Base-by-base conservation (phyloP, 805 yeast genomes). In the Hemisphaericaspora nanyangensis region DNA sequence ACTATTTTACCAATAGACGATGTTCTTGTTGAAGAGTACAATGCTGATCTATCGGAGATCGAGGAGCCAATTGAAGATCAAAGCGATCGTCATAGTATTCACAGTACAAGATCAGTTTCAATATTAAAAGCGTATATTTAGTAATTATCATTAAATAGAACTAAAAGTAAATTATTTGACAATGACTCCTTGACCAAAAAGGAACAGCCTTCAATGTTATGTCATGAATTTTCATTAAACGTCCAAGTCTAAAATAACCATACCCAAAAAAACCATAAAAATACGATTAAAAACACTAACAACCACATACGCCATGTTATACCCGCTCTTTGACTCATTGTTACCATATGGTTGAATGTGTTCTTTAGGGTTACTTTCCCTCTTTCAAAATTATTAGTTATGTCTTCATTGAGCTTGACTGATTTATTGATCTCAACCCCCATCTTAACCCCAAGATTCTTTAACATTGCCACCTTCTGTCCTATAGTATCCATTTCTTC, bases 301-400 rank as follows among this genome's bases (percentile, higher is more conserved):
- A 67, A 50, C 75, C 75, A 69, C 70, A 65, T 63, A 37, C 58
- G 54, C 68, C 73, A 69, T 31, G 65, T 56, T 33, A 69, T 66
- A 3, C 75, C 75, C 11, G 74, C 74, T 29, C 67, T 50, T 52
- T 66, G 60, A 53, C 73, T 67, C 75, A 69, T 68, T 20, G 61
- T 51, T 34, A 69, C 58, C 75, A 69, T 69, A 40, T 56, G 52
- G 48, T 63, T 67, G 47, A 58, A 69, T 1, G 75, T 69, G 46
- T 63, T 62, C 41, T 66, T 67, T 48, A 69, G 60, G 10, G 70
- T 56, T 29, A 66, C 51, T 39, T 55, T 59, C 10, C 73, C 73
- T 38, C 54, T 51, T 49, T 66, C 74, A 45, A 69, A 63, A 12
- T 49, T 46, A 44, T 67, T 60, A 28, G 68, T 58, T 38, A 69